phyloP scores from a whole-genome alignment of 2,329 filamentous ascomycete species.

The Teratosphaeria nubilosa region DNA sequence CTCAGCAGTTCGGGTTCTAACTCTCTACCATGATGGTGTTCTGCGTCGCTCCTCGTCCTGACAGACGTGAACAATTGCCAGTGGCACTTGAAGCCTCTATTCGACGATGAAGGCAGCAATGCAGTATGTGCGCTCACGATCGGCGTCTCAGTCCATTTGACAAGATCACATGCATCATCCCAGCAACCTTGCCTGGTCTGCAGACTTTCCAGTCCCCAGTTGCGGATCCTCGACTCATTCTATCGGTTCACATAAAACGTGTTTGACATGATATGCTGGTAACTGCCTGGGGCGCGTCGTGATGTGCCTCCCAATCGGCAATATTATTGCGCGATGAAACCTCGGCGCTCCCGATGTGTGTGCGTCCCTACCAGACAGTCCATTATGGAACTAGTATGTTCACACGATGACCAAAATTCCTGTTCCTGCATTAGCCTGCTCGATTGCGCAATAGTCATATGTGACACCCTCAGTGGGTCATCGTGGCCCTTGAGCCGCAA shows the following conservation, averaged over 20 bases:
- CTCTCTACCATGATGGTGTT: no score
- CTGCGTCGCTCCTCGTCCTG: no score
- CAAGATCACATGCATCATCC: not conserved
- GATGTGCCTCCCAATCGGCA: not conserved
- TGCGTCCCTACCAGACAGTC: not conserved
- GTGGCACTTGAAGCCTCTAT: no score
- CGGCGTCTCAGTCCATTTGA: not conserved
- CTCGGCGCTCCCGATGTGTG: not conserved
- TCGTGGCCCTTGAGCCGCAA: conserved; percentile 6
- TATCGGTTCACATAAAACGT: no score
- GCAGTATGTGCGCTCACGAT: not conserved
- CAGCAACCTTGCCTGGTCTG: not conserved
- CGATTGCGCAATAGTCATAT: conserved; percentile 18
- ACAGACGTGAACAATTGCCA: no score
- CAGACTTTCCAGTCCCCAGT: not conserved
- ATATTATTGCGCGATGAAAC: not conserved
- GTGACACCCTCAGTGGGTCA: conserved; percentile 10
- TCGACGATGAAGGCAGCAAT: not conserved
- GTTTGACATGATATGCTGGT: not conserved
- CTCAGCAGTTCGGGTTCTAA: no score
- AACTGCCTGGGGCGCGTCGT: not conserved
- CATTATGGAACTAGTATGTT: not conserved
- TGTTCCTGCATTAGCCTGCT: conserved; percentile 21
- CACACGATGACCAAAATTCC: not conserved
- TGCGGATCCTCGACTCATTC: not conserved